Percentiles rank a stretch among this genome's conserved stretches.
Evolutionary conservation across 2,329 filamentous ascomycete species (phyloP).

Genomic region (Beauveria sp.): DNA sequence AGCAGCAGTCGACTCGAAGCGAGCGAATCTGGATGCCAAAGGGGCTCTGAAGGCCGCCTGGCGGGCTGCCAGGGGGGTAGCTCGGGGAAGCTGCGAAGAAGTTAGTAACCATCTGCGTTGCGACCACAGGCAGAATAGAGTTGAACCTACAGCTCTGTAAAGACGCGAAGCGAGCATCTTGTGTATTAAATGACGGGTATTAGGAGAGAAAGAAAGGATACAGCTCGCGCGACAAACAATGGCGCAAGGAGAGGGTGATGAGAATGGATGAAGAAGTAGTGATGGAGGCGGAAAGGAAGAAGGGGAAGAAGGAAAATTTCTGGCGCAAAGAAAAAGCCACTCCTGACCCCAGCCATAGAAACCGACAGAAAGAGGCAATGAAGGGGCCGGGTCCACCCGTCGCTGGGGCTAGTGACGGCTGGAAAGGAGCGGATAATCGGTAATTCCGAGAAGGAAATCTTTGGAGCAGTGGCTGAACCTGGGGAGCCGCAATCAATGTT

Average conservation of each 20-base stretch:
- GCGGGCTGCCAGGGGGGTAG: slow-evolving; percentile 60
- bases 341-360: slow-evolving; percentile 30
- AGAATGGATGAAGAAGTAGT: slow-evolving; percentile 19
- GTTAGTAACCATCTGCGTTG: slow-evolving; percentile 10
- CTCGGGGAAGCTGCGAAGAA: slow-evolving; percentile 62
- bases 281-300: slow-evolving; percentile 15
- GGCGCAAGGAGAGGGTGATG: slow-evolving; percentile 17
- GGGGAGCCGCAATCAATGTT: not conserved
- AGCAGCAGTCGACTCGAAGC: slow-evolving; percentile 61
- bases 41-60: slow-evolving; percentile 62
- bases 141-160: slow-evolving; percentile 62
- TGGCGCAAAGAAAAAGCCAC: slow-evolving; percentile 27
- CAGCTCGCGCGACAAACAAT: slow-evolving; percentile 19
- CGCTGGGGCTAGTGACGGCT: slow-evolving; percentile 15
- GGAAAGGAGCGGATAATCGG: slow-evolving; percentile 6
- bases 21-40: slow-evolving; percentile 63
- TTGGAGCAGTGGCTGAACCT: not conserved
- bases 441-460: not conserved
- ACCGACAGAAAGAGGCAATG: slow-evolving; percentile 34
- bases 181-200: slow-evolving; percentile 29
- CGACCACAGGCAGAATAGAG: slow-evolving; percentile 1
- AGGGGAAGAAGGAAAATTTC: slow-evolving; percentile 27
- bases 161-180: slow-evolving; percentile 68
- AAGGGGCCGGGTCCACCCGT: slow-evolving; percentile 19
- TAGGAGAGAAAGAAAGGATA: slow-evolving; percentile 23